These are phyloP conservation scores for Raffaelea arxii DNA, from an alignment of 2,329 filamentous ascomycete species.

Conservation along the genomic window DNA sequence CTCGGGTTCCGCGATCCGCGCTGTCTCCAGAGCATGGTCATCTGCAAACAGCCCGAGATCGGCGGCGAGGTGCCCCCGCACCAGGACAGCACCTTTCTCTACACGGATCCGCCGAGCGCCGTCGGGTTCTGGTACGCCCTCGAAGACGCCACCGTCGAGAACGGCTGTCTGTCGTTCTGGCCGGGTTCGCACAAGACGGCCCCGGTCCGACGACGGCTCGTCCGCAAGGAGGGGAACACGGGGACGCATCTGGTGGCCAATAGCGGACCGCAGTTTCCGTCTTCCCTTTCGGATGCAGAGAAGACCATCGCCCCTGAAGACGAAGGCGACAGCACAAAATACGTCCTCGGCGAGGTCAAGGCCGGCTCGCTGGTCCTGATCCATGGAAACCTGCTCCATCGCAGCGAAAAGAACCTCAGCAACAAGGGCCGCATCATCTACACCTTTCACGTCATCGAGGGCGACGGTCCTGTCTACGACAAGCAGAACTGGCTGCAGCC, in stretches of 20 bases:
- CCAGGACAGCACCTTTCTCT: slow-evolving; percentile 87
- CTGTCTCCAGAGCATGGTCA: slow-evolving; percentile 88
- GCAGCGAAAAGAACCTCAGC: slow-evolving; percentile 88
- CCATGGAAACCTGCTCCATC: slow-evolving; percentile 90
- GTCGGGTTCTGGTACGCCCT: slow-evolving; percentile 97
- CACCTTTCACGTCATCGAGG: slow-evolving; percentile 93
- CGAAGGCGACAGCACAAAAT: slow-evolving; percentile 41
- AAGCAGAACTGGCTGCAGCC: slow-evolving; percentile 89
- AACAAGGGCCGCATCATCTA: slow-evolving; percentile 86
- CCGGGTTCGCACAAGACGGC: slow-evolving; percentile 68
- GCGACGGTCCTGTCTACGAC: slow-evolving; percentile 62
- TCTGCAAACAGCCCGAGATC: slow-evolving; percentile 96
- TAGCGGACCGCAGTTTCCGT: slow-evolving; percentile 52
- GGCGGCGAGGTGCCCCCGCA: slow-evolving; percentile 85
- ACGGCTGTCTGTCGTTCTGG: slow-evolving; percentile 83
- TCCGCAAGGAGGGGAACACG: slow-evolving; percentile 44
- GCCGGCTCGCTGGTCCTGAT: slow-evolving; percentile 87
- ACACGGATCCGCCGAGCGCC: slow-evolving; percentile 78
- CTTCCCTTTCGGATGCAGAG: slow-evolving; percentile 29
- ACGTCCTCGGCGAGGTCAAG: slow-evolving; percentile 78
- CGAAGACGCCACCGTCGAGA: slow-evolving; percentile 78
- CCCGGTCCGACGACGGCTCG: slow-evolving; percentile 63
- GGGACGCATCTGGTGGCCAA: slow-evolving; percentile 68
- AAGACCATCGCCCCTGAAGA: slow-evolving; percentile 12
- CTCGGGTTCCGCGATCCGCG: slow-evolving; percentile 70